Base-by-base conservation (phyloP, 2,329 filamentous ascomycete species). In the Pseudogymnoascus sp. region DNA sequence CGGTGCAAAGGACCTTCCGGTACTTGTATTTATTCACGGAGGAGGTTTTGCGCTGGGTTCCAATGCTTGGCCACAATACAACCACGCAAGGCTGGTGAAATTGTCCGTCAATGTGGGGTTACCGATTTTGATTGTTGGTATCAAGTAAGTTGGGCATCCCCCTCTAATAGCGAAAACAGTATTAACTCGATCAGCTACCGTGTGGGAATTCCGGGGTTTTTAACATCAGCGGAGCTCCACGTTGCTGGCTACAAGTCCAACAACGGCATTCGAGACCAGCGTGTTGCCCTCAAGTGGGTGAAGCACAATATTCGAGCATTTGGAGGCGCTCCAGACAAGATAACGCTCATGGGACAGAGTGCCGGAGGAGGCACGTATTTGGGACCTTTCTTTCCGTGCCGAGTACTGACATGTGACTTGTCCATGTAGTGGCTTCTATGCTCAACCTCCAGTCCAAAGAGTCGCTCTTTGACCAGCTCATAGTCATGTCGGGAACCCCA, bases 21-120 rank as follows among this genome's bases (percentile, higher is more conserved):
- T 83, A 0, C 73, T 82, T 39, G 74, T 81, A 1, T 82, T 81
- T 65, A 75, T 84, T 4, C 80, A 84, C 63, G 81, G 81, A 0
- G 81, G 81, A 9, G 81, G 78, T 0, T 78, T 81, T 58, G 70
- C 72, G 2, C 73, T 78, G 2, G 81, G 81, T 2, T 79, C 79
- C 3, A 80, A 77, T 42, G 81, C 76, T 44, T 84, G 79, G 74
- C 81, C 81, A 0, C 79, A 83, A 38, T 81, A 80, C 65, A 77
- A 83, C 64, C 70, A 77, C 17, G 70, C 71, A 4, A 69, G 75
- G 0, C 64, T 84, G 4, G 79, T 82, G 3, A 74, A 75, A 64
- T 66, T 80, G 4, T 79, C 79, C 0, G 69, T 71, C 0, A 74
- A 77, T 12, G 74, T 74, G 15, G 76, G 74, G 0, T 72, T 75